Percentiles rank a stretch among this genome's conserved stretches.
phyloP scores from a whole-genome alignment of 106 monocot species.

The Platanthera zijinensis region DNA sequence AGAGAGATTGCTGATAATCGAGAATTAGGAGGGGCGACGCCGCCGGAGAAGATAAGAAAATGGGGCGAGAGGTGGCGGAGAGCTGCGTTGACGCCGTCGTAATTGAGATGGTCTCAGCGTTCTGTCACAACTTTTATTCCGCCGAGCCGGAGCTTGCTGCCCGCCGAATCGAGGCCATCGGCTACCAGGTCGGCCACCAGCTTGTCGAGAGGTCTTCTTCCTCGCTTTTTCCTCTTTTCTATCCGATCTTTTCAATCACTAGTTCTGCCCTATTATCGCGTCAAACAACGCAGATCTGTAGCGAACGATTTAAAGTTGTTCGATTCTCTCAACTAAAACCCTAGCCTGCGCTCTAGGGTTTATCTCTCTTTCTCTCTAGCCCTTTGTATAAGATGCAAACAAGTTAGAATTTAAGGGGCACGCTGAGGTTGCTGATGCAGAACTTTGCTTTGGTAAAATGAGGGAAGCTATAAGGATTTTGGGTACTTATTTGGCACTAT shows the following conservation, averaged over 20 bases:
- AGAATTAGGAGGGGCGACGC: no score
- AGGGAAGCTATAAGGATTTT: no score
- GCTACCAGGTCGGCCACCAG: slow-evolving; percentile 92
- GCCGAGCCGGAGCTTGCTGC: slow-evolving; percentile 84
- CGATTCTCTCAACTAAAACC: background rate
- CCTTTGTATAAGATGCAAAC: no score
- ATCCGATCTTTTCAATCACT: background rate
- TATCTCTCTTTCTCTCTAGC: background rate
- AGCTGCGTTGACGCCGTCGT: slow-evolving; percentile 81
- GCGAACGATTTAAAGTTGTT: no score
- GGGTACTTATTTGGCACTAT: no score
- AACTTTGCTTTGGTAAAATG: no score
- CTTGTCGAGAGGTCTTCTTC: slow-evolving; percentile 66
- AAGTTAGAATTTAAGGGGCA: no score
- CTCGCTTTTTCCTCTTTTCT: background rate
- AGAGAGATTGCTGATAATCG: no score
- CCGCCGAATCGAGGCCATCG: slow-evolving; percentile 95
- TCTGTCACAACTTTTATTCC: slow-evolving; percentile 59
- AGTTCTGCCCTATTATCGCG: background rate
- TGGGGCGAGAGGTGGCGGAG: slow-evolving; percentile 86
- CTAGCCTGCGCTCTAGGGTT: background rate
- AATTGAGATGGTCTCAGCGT: slow-evolving; percentile 92
- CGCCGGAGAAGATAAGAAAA: slow-evolving; percentile 9
- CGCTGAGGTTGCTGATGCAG: no score
- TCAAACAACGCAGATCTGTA: background rate